These are phyloP conservation scores for Stereocaulon alpinum DNA, from an alignment of 495 filamentous ascomycete genomes.

Conservation along the genomic window DNA sequence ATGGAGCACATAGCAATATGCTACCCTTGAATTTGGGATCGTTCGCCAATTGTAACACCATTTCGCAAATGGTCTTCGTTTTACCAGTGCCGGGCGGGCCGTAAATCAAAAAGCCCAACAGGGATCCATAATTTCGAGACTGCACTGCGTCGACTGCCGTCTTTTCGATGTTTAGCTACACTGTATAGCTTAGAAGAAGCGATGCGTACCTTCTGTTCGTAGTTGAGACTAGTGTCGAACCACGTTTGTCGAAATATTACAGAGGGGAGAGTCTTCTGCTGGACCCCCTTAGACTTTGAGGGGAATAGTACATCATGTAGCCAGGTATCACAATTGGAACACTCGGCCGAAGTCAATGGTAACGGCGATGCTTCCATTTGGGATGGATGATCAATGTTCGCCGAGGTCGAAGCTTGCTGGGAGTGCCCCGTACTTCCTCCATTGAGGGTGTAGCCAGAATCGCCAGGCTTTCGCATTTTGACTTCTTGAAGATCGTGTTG, in stretches of 20 bases:
- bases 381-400: too few species aligned
- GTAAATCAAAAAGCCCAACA: constrained; percentile 50
- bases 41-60: constrained; percentile 13
- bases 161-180: constrained; percentile 3
- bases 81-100: constrained; percentile 95
- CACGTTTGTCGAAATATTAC: constrained; percentile 11
- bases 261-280: constrained; percentile 9
- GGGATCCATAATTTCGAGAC: constrained; percentile 8
- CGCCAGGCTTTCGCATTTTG: too few species aligned
- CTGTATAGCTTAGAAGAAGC: neutral
- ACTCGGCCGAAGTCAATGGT: too few species aligned
- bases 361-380: too few species aligned
- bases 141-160: constrained; percentile 16
- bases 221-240: constrained; percentile 15
- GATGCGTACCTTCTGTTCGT: constrained; percentile 16
- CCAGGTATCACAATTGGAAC: neutral
- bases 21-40: constrained; percentile 9
- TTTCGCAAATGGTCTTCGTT: constrained; percentile 39
- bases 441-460: too few species aligned
- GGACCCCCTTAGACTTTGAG: constrained; percentile 2
- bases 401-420: too few species aligned
- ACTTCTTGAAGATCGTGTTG: neutral
- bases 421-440: too few species aligned
- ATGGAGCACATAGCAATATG: constrained; percentile 46
- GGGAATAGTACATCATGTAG: constrained; percentile 16